Base-by-base conservation (phyloP, 2,329 filamentous ascomycete genomes). In the Colletotrichum agaves region DNA sequence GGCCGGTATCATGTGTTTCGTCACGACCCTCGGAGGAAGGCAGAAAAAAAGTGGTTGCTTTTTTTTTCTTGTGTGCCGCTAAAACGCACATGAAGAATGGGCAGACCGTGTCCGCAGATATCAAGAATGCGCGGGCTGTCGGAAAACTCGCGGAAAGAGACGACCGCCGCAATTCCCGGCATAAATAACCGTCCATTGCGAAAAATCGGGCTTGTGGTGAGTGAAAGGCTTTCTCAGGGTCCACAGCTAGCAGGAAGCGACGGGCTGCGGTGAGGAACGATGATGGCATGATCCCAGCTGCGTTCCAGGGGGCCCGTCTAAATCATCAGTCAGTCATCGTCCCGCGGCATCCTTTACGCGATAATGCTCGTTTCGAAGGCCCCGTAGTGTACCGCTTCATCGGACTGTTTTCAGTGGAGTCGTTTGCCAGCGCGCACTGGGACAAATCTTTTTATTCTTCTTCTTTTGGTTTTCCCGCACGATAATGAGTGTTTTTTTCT, bases 281-380 rank as follows among this genome's bases (percentile, higher is more conserved):
- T 53, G 64, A 67, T 58, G 60, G 64, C 58, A 63, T 53, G 50
- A 58, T 63, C 60, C 60, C 17, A n/a, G 52, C 31, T 53, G 52
- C 11, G 10, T 15, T n/a, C 11, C 39, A 60, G 46, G 53, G 19
- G 23, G 17, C 27, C 33, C 17, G n/a, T 52, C 7, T 41, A 31
- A 21, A 31, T 35, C 21, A 31, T 35, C 21, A 33, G 27, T 33
- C 52, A 43, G 11, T 52, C 50, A 53, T 44, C 50, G 44, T 21
- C 44, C 44, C 27, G 11, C 27, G 27, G 13, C 21, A 13, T 12
- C 17, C 5, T 39, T n/a, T 37, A 31, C 27, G 12, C 23, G 17
- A 27, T 3, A 52, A 13, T 27, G n/a, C 19, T 47, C 50, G 33
- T 49, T 7, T 27, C 8, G 27, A 7, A 27, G 27, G 27, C 27